Conservation (phyloP, 805 yeast species). For the Candida loeiensis region DNA sequence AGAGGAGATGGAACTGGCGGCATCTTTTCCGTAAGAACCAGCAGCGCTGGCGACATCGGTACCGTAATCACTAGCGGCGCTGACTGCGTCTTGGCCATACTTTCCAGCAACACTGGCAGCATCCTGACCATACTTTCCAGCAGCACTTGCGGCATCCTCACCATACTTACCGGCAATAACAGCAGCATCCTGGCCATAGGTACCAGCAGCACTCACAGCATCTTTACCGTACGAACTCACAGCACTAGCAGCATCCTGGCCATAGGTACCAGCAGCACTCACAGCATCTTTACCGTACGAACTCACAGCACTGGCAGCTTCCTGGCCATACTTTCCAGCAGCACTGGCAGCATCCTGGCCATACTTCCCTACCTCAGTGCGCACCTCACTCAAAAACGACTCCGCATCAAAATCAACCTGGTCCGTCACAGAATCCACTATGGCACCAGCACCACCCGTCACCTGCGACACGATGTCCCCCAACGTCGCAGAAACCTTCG, state of each 20-base stretch:
- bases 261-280: not conserved
- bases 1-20: not conserved
- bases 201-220: not conserved
- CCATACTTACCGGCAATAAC: too few relatives aligned
- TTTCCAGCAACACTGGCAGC: not conserved
- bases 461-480: constrained; percentile 13
- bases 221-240: not conserved
- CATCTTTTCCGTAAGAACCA: too few relatives aligned
- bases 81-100: too few relatives aligned
- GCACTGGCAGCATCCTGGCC: constrained; percentile 13
- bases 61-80: too few relatives aligned
- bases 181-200: too few relatives aligned
- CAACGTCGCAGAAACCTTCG: constrained; percentile 5
- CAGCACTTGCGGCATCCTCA: not conserved
- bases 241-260: not conserved
- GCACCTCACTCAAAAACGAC: constrained; percentile 11
- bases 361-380: constrained; percentile 1
- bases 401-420: constrained; percentile 14
- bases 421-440: constrained; percentile 9
- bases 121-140: not conserved
- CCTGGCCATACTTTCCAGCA: constrained; percentile 8
- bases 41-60: too few relatives aligned
- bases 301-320: constrained; percentile 7
- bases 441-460: constrained; percentile 16
- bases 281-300: not conserved